phyloP scores from a whole-genome alignment of 1,139 yeast species.

The Scheffersomyces quercinus region DNA sequence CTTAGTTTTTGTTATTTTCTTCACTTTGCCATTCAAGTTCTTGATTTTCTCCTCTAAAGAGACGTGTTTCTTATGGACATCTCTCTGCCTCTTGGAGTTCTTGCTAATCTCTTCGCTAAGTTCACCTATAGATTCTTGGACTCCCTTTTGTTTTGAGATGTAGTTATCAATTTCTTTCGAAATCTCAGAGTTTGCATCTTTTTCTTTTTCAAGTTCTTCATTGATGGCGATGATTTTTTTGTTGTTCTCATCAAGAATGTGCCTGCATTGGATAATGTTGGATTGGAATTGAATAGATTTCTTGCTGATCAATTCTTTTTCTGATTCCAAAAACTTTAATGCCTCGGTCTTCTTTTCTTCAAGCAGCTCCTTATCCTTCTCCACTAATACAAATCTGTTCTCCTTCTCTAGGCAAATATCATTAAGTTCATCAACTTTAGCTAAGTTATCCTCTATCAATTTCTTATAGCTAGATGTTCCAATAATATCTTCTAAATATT shows the following conservation, averaged over 20 bases:
- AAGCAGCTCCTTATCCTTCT: slow-evolving; percentile 68
- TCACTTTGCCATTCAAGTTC: slow-evolving; percentile 57
- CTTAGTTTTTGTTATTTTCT: slow-evolving; percentile 58
- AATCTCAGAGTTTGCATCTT: slow-evolving; percentile 44
- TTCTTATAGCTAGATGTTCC: slow-evolving; percentile 87
- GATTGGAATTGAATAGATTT: slow-evolving; percentile 61
- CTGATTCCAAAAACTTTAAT: slow-evolving; percentile 61
- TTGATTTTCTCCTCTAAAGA: slow-evolving; percentile 75
- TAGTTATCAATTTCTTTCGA: slow-evolving; percentile 42
- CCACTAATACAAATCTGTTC: slow-evolving; percentile 75
- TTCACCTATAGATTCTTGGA: slow-evolving; percentile 30
- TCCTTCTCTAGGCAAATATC: slow-evolving; percentile 83
- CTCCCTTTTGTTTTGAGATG: slow-evolving; percentile 33
- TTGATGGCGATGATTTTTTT: slow-evolving; percentile 36
- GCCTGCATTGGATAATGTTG: slow-evolving; percentile 42
- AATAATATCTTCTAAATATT: slow-evolving; percentile 92
- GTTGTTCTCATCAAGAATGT: slow-evolving; percentile 40
- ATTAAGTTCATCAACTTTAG: slow-evolving; percentile 66
- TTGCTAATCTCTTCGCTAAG: slow-evolving; percentile 30
- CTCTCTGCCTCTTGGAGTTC: slow-evolving; percentile 37
- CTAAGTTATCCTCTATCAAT: slow-evolving; percentile 65
- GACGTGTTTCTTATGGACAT: slow-evolving; percentile 53
- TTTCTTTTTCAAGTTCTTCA: slow-evolving; percentile 48
- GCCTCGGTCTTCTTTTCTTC: slow-evolving; percentile 75
- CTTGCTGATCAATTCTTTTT: slow-evolving; percentile 58